A percentile compares a stretch with the other conserved stretches of the same genome.
These are phyloP conservation scores for Verticillium klebahnii DNA, from an alignment of 2,329 filamentous ascomycete genomes.

Conservation along the genomic window DNA sequence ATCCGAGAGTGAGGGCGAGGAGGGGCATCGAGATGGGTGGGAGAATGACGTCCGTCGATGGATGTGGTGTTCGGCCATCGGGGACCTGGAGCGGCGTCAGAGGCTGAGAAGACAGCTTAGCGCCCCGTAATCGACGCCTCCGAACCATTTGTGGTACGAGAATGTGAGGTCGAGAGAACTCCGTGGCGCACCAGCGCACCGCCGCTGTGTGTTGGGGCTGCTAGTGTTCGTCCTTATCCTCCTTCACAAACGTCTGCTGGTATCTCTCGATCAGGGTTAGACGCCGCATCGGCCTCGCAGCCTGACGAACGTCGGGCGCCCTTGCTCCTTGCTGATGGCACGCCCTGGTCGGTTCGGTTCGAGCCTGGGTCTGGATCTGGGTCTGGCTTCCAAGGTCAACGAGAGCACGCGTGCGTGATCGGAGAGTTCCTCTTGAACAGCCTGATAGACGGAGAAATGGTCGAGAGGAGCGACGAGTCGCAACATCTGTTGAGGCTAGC, in stretches of 20 bases:
- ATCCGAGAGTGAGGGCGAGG: neutral
- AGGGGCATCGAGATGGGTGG: neutral
- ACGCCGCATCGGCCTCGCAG: neutral
- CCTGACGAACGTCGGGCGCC: neutral
- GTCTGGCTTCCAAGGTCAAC: too few relatives aligned
- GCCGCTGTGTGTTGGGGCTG: neutral
- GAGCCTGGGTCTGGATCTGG: too few relatives aligned
- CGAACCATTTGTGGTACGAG: neutral
- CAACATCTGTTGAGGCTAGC: neutral
- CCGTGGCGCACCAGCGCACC: neutral
- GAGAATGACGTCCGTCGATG: neutral
- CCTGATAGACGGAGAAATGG: neutral
- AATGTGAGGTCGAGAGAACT: neutral
- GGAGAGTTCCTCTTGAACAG: neutral
- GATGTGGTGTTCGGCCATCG: neutral
- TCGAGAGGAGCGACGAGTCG: neutral
- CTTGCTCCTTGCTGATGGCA: neutral
- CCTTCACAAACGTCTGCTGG: neutral
- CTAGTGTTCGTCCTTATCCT: neutral
- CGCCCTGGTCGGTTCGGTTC: neutral
- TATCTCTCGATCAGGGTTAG: neutral
- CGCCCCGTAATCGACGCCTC: neutral
- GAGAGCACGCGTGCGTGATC: too few relatives aligned
- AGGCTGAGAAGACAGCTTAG: neutral
- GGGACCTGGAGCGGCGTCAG: slow-evolving; percentile 1